Conservation (phyloP, 768 basidiomycete genomes). For the Candolleomyces aberdarensis region DNA sequence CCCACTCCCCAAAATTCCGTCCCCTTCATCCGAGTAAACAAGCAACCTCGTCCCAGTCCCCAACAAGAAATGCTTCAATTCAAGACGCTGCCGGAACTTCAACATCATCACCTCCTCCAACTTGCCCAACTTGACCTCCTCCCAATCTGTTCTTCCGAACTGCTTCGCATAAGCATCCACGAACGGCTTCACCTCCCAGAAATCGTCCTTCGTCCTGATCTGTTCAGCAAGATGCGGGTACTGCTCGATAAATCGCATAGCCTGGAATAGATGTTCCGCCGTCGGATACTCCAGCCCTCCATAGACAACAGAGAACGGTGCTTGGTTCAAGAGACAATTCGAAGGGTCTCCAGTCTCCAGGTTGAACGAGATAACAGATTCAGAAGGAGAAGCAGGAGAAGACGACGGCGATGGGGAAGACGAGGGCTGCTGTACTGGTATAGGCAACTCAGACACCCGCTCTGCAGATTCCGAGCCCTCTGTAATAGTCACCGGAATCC, state of each 20-base stretch:
- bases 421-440: not conserved
- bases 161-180: conserved; percentile 19
- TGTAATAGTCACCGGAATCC: no score
- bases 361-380: not conserved
- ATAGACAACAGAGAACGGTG: conserved; percentile 52
- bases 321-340: conserved; percentile 52
- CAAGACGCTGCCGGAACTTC: conserved; percentile 65
- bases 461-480: no score
- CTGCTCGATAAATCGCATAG: conserved; percentile 52
- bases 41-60: conserved; percentile 43
- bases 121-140: conserved; percentile 34
- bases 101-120: conserved; percentile 57
- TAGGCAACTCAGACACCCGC: not conserved
- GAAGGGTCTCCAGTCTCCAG: not conserved
- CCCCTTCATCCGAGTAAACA: conserved; percentile 44
- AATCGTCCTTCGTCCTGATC: conserved; percentile 37
- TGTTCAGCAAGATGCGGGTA: conserved; percentile 46
- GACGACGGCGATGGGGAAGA: not conserved
- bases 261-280: conserved; percentile 65
- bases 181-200: conserved; percentile 25
- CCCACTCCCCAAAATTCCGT: conserved; percentile 61
- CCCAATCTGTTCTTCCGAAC: conserved; percentile 47
- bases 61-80: conserved; percentile 47
- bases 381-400: not conserved
- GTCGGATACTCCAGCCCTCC: conserved; percentile 52